Evolutionary conservation across 2,329 filamentous ascomycete species (phyloP).

Genomic region (Biscogniauxia mediterranea): DNA sequence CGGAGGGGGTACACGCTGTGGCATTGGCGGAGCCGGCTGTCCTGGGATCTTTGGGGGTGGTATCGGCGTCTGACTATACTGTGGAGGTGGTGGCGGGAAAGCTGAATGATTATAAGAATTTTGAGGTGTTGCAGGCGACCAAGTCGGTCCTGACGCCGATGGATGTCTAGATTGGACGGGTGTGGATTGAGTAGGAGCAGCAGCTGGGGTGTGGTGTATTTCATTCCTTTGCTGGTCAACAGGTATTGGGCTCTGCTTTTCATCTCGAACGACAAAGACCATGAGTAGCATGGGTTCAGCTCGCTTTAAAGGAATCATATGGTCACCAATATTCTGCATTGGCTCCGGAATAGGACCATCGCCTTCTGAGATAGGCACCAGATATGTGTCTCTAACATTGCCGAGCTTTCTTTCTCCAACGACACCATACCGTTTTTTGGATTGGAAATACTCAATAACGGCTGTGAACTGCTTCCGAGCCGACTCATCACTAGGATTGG

Average conservation of each 20-base stretch:
- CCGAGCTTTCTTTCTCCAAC: slow-evolving; percentile 71
- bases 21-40: slow-evolving; percentile 25
- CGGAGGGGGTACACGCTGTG: slow-evolving; percentile 16
- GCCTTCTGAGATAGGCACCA: slow-evolving; percentile 79
- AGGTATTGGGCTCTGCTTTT: slow-evolving; percentile 37
- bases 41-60: slow-evolving; percentile 33
- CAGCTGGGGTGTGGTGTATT: slow-evolving; percentile 26
- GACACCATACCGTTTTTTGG: slow-evolving; percentile 82
- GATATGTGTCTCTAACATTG: slow-evolving; percentile 85
- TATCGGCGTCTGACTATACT: slow-evolving; percentile 34
- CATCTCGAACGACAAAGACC: slow-evolving; percentile 78
- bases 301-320: slow-evolving; percentile 69
- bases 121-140: slow-evolving; percentile 53
- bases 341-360: slow-evolving; percentile 75
- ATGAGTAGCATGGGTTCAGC: slow-evolving; percentile 77
- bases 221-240: slow-evolving; percentile 26
- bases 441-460: slow-evolving; percentile 84
- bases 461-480: slow-evolving; percentile 65
- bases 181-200: slow-evolving; percentile 26
- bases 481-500: slow-evolving; percentile 53
- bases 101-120: slow-evolving; percentile 28
- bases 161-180: slow-evolving; percentile 41
- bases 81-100: slow-evolving; percentile 18
- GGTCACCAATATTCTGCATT: slow-evolving; percentile 82
- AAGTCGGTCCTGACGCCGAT: slow-evolving; percentile 49